These are phyloP conservation scores for Quercus wislizeni DNA, from an alignment of 306 rosid genomes.

Conservation along the genomic window DNA sequence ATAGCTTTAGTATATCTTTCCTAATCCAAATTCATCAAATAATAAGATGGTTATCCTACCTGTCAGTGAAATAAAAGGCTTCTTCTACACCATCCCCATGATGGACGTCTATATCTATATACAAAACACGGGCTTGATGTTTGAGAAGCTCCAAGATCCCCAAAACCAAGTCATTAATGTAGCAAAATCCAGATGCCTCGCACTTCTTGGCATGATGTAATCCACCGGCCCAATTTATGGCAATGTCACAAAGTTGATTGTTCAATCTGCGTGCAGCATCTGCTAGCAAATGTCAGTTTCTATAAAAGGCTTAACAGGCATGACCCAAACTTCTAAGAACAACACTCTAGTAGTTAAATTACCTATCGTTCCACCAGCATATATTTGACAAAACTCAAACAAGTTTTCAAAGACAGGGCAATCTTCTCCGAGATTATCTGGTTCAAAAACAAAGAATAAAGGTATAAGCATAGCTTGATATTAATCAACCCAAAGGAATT, in stretches of 20 bases:
- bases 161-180: constrained; percentile 94
- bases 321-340: constrained; percentile 3
- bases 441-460: constrained; percentile 9
- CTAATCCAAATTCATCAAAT: constrained; percentile 12
- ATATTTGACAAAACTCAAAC: constrained; percentile 97
- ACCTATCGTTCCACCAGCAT: constrained; percentile 99
- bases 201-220: constrained; percentile 98
- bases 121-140: constrained; percentile 90
- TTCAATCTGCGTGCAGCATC: constrained; percentile 96
- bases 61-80: constrained; percentile 96
- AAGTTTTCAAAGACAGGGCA: constrained; percentile 96
- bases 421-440: constrained; percentile 99
- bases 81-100: constrained; percentile 99
- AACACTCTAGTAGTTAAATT: constrained; percentile 13
- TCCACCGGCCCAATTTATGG: constrained; percentile 99
- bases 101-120: constrained; percentile 97
- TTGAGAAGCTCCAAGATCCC: constrained; percentile 97
- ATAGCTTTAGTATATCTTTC: not conserved
- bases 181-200: constrained; percentile 99
- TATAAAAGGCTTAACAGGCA: constrained; percentile 15
- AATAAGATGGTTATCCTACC: constrained; percentile 44
- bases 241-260: constrained; percentile 89
- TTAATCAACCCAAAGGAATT: constrained; percentile 4
- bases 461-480: constrained; percentile 6
- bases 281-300: constrained; percentile 34